A percentile compares a stretch with the other conserved stretches of the same genome.
Conservation (phyloP, 495 filamentous ascomycete species). For the Penicillium fimorum region DNA sequence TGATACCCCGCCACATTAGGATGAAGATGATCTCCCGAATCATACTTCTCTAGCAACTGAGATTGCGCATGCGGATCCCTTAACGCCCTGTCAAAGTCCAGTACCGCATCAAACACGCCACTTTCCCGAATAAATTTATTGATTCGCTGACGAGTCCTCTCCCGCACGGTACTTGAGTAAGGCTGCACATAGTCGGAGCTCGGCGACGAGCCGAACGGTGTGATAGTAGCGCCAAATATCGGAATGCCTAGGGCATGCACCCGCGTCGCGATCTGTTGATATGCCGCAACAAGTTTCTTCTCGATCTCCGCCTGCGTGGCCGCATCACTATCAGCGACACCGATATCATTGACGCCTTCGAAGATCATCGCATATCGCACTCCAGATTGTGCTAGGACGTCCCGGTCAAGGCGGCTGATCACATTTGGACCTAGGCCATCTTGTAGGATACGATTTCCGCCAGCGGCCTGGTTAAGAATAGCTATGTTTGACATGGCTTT, state of each 20-base stretch:
- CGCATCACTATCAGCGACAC: slow-evolving; percentile 46
- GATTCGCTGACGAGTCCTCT: slow-evolving; percentile 55
- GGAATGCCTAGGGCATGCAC: slow-evolving; percentile 56
- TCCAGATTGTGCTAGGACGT: slow-evolving; percentile 56
- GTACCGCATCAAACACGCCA: slow-evolving; percentile 57
- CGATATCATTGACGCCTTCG: slow-evolving; percentile 74
- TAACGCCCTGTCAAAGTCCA: slow-evolving; percentile 63
- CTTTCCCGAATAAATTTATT: slow-evolving; percentile 62
- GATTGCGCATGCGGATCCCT: slow-evolving; percentile 47
- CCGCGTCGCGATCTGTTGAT: slow-evolving; percentile 55
- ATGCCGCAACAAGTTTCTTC: slow-evolving; percentile 53
- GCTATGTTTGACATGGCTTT: slow-evolving; percentile 47
- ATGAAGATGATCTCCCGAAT: slow-evolving; percentile 71
- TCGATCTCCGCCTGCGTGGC: slow-evolving; percentile 50
- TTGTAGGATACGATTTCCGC: slow-evolving; percentile 64
- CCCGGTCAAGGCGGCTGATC: slow-evolving; percentile 60
- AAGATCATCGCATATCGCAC: slow-evolving; percentile 67
- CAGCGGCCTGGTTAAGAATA: slow-evolving; percentile 70
- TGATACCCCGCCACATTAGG: slow-evolving; percentile 65
- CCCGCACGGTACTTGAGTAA: slow-evolving; percentile 56
- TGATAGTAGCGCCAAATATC: slow-evolving; percentile 65
- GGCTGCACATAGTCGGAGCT: slow-evolving; percentile 29
- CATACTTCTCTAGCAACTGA: slow-evolving; percentile 49
- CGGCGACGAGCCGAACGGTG: slow-evolving; percentile 55
- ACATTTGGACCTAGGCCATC: slow-evolving; percentile 65